Conservation (phyloP, 345 rosid genomes). For the Cardiospermum halicacabum region DNA sequence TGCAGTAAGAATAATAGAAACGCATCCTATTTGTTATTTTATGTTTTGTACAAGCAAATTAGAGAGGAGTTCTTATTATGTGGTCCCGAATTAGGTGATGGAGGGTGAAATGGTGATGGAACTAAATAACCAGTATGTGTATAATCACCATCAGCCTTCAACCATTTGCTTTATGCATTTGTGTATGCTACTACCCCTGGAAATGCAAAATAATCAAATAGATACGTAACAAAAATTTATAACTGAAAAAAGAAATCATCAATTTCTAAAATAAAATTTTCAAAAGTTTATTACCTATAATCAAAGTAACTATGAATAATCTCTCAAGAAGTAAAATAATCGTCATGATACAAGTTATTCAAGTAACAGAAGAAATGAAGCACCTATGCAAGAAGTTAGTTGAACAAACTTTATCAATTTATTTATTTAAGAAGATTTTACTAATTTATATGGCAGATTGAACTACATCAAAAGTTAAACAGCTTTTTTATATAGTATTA, state of each 20-base stretch:
- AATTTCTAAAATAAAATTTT: not conserved
- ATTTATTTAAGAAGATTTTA: no score
- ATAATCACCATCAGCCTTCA: conserved; percentile 95
- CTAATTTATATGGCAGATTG: no score
- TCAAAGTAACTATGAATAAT: conserved; percentile 89
- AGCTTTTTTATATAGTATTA: no score
- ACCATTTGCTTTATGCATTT: conserved; percentile 83
- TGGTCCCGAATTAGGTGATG: conserved; percentile 91
- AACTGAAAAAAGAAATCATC: not conserved
- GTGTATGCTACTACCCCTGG: conserved; percentile 87
- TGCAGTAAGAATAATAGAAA: no score
- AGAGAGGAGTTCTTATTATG: conserved; percentile 49
- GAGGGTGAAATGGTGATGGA: conserved; percentile 87
- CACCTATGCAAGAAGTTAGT: conserved; percentile 44
- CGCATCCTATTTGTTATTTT: no score
- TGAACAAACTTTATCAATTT: no score
- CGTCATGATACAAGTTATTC: conserved; percentile 79
- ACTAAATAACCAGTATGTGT: conserved; percentile 73
- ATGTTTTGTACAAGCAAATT: conserved; percentile 9
- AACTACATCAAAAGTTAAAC: no score
- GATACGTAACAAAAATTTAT: not conserved
- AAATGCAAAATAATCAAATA: not conserved
- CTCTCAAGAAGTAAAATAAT: conserved; percentile 88
- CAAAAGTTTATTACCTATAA: no score
- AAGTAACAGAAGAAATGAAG: conserved; percentile 91